Evolutionary conservation across 768 basidiomycete genomes (phyloP).

Genomic region (Lactifluus piperatus): DNA sequence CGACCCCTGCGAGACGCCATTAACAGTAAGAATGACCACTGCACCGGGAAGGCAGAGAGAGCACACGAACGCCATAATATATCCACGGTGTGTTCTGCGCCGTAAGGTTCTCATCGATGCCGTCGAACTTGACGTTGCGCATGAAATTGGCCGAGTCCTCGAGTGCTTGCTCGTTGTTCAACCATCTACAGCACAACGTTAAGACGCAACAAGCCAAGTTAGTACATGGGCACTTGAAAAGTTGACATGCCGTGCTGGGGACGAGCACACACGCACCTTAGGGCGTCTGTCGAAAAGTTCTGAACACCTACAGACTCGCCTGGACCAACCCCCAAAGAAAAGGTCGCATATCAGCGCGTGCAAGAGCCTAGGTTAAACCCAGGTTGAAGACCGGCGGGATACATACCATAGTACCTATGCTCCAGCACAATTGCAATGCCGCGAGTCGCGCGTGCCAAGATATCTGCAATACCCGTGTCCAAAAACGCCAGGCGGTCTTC

Average conservation of each 20-base stretch:
- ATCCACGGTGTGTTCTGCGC: conserved; percentile 78
- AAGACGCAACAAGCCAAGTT: neutral
- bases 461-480: conserved; percentile 65
- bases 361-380: neutral
- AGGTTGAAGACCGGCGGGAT: neutral
- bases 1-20: conserved; percentile 47
- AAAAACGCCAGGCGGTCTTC: conserved; percentile 45
- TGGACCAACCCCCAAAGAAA: conserved; percentile 23
- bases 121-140: conserved; percentile 64
- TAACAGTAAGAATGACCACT: neutral
- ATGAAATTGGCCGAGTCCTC: conserved; percentile 93
- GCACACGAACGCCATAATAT: conserved; percentile 72
- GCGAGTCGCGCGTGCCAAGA: conserved; percentile 74
- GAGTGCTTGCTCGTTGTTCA: conserved; percentile 83
- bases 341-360: conserved; percentile 17
- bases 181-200: conserved; percentile 43
- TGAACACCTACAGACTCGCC: conserved; percentile 67
- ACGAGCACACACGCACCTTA: conserved; percentile 40
- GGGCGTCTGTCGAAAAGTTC: conserved; percentile 73
- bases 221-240: neutral
- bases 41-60: neutral
- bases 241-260: too few species aligned
- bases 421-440: conserved; percentile 89
- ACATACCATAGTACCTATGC: conserved; percentile 78
- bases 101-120: conserved; percentile 61